A percentile compares a stretch with the other conserved stretches of the same genome.
Conservation (phyloP, 129 eudicot species). For the Cynara cardunculus region DNA sequence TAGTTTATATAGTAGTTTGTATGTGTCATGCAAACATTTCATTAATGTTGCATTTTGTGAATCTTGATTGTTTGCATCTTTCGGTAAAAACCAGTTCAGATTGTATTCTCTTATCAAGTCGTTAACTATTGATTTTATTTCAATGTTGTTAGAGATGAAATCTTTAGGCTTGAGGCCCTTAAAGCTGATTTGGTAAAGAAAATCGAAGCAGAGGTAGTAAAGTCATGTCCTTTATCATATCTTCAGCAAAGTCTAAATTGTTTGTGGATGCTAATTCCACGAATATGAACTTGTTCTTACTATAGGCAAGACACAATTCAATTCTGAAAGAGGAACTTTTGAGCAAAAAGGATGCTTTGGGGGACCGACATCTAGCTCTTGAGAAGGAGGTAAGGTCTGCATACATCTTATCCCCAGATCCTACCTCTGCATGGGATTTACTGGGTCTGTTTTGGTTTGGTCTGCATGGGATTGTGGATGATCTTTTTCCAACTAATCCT, state of each 20-base stretch:
- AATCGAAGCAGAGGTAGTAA: constrained; percentile 53
- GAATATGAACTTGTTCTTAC: constrained; percentile 7
- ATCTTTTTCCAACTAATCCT: not conserved
- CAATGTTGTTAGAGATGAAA: constrained; percentile 54
- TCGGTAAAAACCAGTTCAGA: not conserved
- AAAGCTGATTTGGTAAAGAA: constrained; percentile 49
- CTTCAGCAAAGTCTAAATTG: not conserved
- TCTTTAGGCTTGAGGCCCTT: constrained; percentile 58
- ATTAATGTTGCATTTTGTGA: not conserved
- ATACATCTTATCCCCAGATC: not conserved
- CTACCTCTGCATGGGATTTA: not conserved
- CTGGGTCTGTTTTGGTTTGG: not conserved
- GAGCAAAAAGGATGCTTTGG: constrained; percentile 60
- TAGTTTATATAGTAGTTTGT: not conserved
- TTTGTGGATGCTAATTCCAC: not conserved
- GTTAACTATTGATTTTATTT: not conserved
- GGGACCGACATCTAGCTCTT: constrained; percentile 63
- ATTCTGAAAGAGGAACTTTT: constrained; percentile 48
- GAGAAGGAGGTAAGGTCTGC: constrained; percentile 60
- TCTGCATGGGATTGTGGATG: not conserved
- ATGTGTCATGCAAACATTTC: not conserved
- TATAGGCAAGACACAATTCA: constrained; percentile 57
- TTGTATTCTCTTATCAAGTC: not conserved
- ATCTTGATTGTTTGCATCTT: constrained; percentile 11
- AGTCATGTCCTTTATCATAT: not conserved